Conservation (phyloP, 176 grass and related monocot genomes). For the Cymbopogon citratus region DNA sequence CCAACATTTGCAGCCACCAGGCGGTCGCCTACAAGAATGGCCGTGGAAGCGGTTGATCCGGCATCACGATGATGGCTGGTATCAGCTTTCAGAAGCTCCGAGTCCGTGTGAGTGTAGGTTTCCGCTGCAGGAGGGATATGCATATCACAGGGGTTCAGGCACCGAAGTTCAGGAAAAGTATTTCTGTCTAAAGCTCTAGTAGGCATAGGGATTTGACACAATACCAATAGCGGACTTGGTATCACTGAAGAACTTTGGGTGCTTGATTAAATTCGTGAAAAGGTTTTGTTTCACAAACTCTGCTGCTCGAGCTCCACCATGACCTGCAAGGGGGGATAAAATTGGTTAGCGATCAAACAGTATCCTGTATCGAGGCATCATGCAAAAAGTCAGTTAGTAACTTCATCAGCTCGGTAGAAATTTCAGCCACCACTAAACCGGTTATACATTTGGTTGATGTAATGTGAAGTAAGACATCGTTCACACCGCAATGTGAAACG, state of each 20-base stretch:
- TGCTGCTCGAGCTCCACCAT: conserved; percentile 79
- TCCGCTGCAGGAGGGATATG: conserved; percentile 46
- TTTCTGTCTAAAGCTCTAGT: neutral
- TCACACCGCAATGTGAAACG: neutral
- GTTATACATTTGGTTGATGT: too few relatives aligned
- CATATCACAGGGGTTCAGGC: neutral
- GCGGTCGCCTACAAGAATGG: conserved; percentile 74
- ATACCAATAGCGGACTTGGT: conserved; percentile 85
- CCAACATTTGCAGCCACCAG: conserved; percentile 83
- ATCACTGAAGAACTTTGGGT: conserved; percentile 77
- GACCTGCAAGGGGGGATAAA: conserved; percentile 29
- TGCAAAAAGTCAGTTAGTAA: too few relatives aligned
- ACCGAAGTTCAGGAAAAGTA: neutral
- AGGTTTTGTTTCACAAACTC: conserved; percentile 86
- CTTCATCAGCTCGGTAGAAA: neutral
- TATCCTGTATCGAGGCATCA: too few relatives aligned
- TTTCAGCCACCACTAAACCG: neutral
- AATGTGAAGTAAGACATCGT: too few relatives aligned
- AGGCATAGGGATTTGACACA: neutral
- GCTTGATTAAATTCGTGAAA: conserved; percentile 76
- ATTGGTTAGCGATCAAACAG: neutral
- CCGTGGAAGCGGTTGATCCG: conserved; percentile 81
- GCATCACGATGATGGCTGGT: conserved; percentile 60
- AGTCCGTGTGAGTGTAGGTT: conserved; percentile 77
- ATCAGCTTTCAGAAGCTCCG: conserved; percentile 73